Base-by-base conservation (phyloP, 2,329 filamentous ascomycete species). In the Arthrinium puccinioides region DNA sequence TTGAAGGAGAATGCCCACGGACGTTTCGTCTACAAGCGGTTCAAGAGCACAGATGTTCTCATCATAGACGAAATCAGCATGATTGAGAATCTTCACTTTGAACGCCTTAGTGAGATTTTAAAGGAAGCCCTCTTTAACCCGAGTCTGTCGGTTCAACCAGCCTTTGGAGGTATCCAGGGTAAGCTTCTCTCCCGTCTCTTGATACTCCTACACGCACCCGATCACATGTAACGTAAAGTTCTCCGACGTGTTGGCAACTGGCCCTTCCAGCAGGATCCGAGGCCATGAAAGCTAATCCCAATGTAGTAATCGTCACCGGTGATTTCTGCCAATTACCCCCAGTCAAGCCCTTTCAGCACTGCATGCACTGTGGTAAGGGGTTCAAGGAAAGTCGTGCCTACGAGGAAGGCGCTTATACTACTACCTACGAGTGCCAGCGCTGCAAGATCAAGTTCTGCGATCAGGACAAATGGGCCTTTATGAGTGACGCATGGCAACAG, bases 31-130 rank as follows among this genome's bases (percentile, higher is more conserved):
- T 53, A 44, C 16, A 50, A 59, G 2, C 60, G 68, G 0, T 53
- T 77, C 2, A 47, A 15, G 0, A 21, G 52, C 0, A 75, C 70
- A 0, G 62, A 81, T 34, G 69, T 79, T 1, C 60, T 83, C 2
- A 66, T 83, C 18, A 74, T 83, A 13, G 78, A 83, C 45, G 79
- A 83, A 53, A 74, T 84, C 40, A 77, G 70, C 43, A 83, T 83
- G 79, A 63, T 82, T 0, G 73, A 78, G 34, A 74, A 69, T 37
- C 51, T 66, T 6, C 61, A 69, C 32, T 69, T 79, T 20, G 66
- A 74, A 40, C 64, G 74, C 10, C 53, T 76, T 10, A 70, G 73
- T 39, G 51, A 47, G 4, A 48, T 74, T 3, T 65, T 68, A 59
- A 71, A 72, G 41, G 42, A 36, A 2, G 57, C 54, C 18, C 54